Percentiles rank a stretch among this genome's conserved stretches.
phyloP scores from a whole-genome alignment of 2,329 filamentous ascomycete genomes.

The Penicillium crustosum region DNA sequence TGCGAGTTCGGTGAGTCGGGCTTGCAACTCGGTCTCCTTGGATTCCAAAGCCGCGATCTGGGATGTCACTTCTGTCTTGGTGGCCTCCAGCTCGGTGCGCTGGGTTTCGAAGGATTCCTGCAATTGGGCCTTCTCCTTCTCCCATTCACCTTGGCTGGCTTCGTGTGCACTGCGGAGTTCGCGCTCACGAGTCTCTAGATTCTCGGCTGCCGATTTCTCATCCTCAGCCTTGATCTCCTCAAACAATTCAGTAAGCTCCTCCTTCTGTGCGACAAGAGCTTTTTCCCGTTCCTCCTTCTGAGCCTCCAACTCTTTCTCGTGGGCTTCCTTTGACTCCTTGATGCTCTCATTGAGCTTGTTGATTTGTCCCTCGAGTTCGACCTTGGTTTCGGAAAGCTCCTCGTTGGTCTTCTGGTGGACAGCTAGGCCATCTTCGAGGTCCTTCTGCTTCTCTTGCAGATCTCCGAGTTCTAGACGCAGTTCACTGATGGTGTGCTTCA shows the following conservation, averaged over 20 bases:
- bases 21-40: conserved; percentile 35
- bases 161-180: conserved; percentile 46
- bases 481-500: conserved; percentile 48
- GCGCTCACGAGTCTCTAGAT: conserved; percentile 40
- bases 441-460: conserved; percentile 54
- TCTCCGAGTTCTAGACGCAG: conserved; percentile 52
- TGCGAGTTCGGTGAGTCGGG: conserved; percentile 30
- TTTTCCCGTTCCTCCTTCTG: conserved; percentile 35
- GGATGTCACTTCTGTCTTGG: conserved; percentile 30
- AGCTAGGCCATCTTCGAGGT: conserved; percentile 50
- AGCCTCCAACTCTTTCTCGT: conserved; percentile 40
- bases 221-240: conserved; percentile 49
- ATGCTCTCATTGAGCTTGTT: conserved; percentile 39
- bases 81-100: conserved; percentile 37
- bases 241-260: conserved; percentile 48
- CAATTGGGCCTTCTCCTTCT: conserved; percentile 40
- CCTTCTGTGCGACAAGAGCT: conserved; percentile 45
- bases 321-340: conserved; percentile 46
- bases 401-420: conserved; percentile 47
- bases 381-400: conserved; percentile 47
- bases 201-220: conserved; percentile 40
- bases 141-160: conserved; percentile 36
- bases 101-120: conserved; percentile 38
- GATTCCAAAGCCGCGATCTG: conserved; percentile 37
- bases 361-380: conserved; percentile 45